Percentiles rank a stretch among this genome's conserved stretches.
These are phyloP conservation scores for Chytriomyces hyalinus DNA, from an alignment of 192 early-diverging fungal genomes.

Conservation along the genomic window DNA sequence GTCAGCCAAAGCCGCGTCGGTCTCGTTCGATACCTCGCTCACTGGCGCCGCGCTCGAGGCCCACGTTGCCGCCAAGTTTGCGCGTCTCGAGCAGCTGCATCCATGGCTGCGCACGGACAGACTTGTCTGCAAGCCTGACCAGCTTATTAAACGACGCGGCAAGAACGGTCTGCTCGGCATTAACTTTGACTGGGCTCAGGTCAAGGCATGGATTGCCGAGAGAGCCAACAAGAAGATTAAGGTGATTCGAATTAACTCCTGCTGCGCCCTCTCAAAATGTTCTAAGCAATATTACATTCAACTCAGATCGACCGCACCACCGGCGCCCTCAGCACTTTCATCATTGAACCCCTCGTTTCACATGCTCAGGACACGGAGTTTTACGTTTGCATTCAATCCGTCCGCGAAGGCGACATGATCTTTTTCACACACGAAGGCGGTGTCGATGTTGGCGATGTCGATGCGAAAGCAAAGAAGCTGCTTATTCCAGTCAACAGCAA, in stretches of 20 bases:
- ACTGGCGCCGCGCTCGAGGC: slow-evolving; percentile 18
- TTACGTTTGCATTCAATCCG: slow-evolving; percentile 96
- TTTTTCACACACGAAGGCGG: slow-evolving; percentile 99
- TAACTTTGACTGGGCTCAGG: slow-evolving; percentile 87
- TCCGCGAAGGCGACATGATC: slow-evolving; percentile 93
- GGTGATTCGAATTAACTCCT: slow-evolving; percentile 41
- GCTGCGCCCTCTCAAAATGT: neutral
- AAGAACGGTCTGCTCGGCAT: slow-evolving; percentile 94
- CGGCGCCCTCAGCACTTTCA: slow-evolving; percentile 91
- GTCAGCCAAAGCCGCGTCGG: slow-evolving; percentile 73
- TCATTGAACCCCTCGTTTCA: slow-evolving; percentile 93
- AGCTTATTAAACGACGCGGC: slow-evolving; percentile 96
- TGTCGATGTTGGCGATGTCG: slow-evolving; percentile 98
- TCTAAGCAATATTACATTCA: neutral
- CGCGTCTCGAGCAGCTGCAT: slow-evolving; percentile 74
- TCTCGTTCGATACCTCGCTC: slow-evolving; percentile 67
- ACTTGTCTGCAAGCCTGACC: slow-evolving; percentile 97
- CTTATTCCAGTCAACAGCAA: slow-evolving; percentile 78
- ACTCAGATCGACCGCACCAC: slow-evolving; percentile 78
- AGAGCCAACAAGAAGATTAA: slow-evolving; percentile 86
- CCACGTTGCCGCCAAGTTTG: slow-evolving; percentile 70
- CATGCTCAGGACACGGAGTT: slow-evolving; percentile 92
- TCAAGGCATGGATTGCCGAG: slow-evolving; percentile 88
- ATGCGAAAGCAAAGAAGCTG: slow-evolving; percentile 91
- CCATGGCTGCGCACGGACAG: slow-evolving; percentile 84